A percentile compares a stretch with the other conserved stretches of the same genome.
Evolutionary conservation across 306 rosid species (phyloP).

Genomic region (Prinsepia uniflora): DNA sequence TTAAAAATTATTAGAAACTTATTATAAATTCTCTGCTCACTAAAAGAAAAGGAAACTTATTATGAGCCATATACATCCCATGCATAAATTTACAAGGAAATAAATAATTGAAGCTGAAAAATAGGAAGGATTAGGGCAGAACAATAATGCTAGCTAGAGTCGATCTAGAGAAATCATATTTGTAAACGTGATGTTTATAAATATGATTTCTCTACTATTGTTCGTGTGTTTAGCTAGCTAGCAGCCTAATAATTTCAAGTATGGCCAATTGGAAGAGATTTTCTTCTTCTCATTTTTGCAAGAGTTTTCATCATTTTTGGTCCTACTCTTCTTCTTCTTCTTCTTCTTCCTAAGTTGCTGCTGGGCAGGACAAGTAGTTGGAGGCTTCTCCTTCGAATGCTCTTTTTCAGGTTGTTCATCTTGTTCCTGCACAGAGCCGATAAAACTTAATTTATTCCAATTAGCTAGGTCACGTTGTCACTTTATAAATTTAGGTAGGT

Average conservation of each 20-base stretch:
- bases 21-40: neutral
- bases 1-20: neutral
- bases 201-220: no score
- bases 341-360: conserved; percentile 32
- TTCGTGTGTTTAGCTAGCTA: conserved; percentile 5
- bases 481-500: neutral
- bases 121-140: neutral
- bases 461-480: neutral
- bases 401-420: conserved; percentile 25
- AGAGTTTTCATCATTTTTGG: conserved; percentile 40
- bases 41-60: no score
- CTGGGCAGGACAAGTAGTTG: conserved; percentile 24
- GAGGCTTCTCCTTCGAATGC: conserved; percentile 14
- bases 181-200: no score
- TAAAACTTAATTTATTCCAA: no score
- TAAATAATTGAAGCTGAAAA: neutral
- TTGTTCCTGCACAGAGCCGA: conserved; percentile 44
- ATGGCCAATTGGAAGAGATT: conserved; percentile 49
- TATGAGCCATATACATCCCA: neutral
- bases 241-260: conserved; percentile 61
- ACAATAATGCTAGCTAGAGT: no score
- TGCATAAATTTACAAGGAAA: neutral
- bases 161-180: no score
- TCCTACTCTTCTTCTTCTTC: conserved; percentile 1
- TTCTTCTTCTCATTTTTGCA: conserved; percentile 44